Evolutionary conservation across 306 rosid species (phyloP), one percentile per base, ranked within the genome.

Genomic region (Prunus campanulata): DNA sequence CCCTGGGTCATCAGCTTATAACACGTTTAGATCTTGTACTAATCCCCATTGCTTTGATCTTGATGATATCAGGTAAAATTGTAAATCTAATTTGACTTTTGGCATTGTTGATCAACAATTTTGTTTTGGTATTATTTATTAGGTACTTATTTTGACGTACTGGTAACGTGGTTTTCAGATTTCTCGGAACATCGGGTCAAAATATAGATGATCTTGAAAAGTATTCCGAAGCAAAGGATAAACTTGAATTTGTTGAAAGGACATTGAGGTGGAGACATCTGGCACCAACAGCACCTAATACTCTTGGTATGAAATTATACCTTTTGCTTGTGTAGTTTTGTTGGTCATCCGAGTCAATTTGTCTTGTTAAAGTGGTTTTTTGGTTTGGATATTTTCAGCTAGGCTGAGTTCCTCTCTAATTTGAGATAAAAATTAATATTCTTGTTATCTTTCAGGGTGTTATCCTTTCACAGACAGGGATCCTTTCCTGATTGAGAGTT

Each of bases 261-360:
- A 92, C 96, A 47, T 77, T 95, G 83, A 87, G 77, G 68, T 95
- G 98, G 97, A 89, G 98, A 85, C 98, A 95, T 89, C 73, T 95
- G 72, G 98, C 98, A 74, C 98, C 98, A 25, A 95, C 98, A 54
- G 88, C 98, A n/a, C 98, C 98, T 76, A 95, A 92, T 81, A 92
- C 97, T 73, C 97, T 95, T 47, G 98, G 98, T 95, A 89, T 73
- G 22, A 71, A 39, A 73, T 70, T 39, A 42, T 39, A 54, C 22
- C 15, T 64, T 68, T 69, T 71, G 18, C 79, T 59, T 11, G 20
- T 29, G 25, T 55, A 10, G 69, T 60, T 74, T 73, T 74, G 59
- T 25, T 60, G 30, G 19, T 46, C 69, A 3, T 25, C 15, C 25
- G 12, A 24, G 44, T 60, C 46, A 39, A 56, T 60, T 47, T 74